Base-by-base conservation (phyloP, 768 basidiomycete genomes). In the Leccinum imitatum region DNA sequence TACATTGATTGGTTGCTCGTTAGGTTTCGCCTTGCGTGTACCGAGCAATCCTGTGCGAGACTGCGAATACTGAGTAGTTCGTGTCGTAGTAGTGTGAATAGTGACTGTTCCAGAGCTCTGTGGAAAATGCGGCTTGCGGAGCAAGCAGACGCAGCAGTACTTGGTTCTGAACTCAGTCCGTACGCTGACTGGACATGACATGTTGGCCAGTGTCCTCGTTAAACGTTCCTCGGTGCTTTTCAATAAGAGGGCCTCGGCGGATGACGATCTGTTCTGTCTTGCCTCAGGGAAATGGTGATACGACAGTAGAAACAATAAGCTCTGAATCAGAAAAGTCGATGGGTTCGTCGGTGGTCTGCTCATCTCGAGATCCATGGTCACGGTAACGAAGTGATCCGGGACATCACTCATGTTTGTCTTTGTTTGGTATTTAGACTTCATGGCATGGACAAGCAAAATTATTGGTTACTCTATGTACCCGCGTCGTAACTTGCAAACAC, bases 371-470 rank as follows among this genome's bases (percentile, higher is more conserved):
- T 33, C 33, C 5, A 31, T 9, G 31, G 31, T 31, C 30, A 31
- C 30, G 9, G 30, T 31, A 31, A 31, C 31, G 31, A 11, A 31
- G 31, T 31, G 31, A 21, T 19, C 13, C 35, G 5, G 7, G 14
- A 6, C 14, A 6, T 6, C 7, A 41, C 41, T 41, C 41, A 6
- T 69, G 48, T 69, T 69, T 69, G 56, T 48, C 50, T 55, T 54
- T 67, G 6, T 71, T 69, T 69, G 54, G 59, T 14, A 39, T n/a
- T 3, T 50, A 19, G n/a, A n/a, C 41, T 9, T 44, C 8, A n/a
- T 19, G 17, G n/a, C 15, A 15, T n/a, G 41, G 41, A 44, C 41
- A 47, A 21, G 46, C 19, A 19, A 47, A 47, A 23, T 23, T n/a
- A 47, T 23, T 25, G 6, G 30, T 23, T n/a, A 17, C 30, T 19